Evolutionary conservation across 1,284 basidiomycete species (phyloP), one percentile per base, ranked within the genome.

Genomic region (Cryptococcus maquisensis): DNA sequence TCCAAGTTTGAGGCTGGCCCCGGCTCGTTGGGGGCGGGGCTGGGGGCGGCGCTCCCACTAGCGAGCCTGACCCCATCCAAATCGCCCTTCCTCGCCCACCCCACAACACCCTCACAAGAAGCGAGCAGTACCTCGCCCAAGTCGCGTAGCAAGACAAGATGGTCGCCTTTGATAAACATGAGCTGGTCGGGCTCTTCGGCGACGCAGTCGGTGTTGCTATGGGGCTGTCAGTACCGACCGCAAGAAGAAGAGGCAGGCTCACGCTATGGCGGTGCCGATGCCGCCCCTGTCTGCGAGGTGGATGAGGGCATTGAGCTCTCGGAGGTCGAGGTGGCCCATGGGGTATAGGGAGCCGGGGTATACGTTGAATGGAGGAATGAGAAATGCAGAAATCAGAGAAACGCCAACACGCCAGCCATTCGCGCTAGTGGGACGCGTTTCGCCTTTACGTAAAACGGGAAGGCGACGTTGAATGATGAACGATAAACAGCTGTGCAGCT

Each of bases 71-170:
- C 56, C 64, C 93, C 88, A 18, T 78, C 80, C 12, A 95, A 89
- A 60, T 86, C 79, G 13, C 76, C 67, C 3, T 82, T 84, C 35
- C 81, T 79, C 71, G 95, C 93, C 41, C 85, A 82, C 15, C 92
- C 92, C 2, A 95, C 86, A 45, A 95, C 89, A 49, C 88, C 91
- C 77, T 96, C 92, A 70, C 93, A 96, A 64, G 86, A 87, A 0
- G 88, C 88, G 81, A 88, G 61, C 1, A 63, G 44, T 20, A 59
- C 49, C n/a, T 66, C 80, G 0, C 80, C 78, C 0, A 90, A 66
- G 56, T 89, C 87, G 80, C 87, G 83, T n/a, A 94, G 78, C 0
- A 93, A 86, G 0, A 82, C 82, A 48, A 94, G 86, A 61, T 86
- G 83, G 66, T 94, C 90, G 60, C 85, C 86, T 79, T 86, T 84